Conservation (phyloP, 768 basidiomycete species). For the Mycena indigotica region DNA sequence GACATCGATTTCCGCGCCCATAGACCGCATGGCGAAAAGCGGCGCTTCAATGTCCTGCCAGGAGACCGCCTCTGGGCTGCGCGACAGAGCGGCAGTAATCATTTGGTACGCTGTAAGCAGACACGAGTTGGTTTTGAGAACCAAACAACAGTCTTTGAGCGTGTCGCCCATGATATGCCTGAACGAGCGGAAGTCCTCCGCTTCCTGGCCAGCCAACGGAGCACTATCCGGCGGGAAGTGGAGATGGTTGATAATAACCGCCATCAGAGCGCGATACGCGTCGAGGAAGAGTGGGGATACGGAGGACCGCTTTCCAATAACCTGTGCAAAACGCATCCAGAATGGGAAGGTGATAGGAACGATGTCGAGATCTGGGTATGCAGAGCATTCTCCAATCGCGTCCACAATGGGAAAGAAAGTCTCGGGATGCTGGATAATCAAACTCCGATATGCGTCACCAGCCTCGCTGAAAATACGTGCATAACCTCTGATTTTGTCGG, state of each 20-base stretch:
- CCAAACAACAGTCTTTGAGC: slow-evolving; percentile 95
- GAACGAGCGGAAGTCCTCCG: slow-evolving; percentile 92
- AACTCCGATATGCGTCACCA: slow-evolving; percentile 90
- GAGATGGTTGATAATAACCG: slow-evolving; percentile 84
- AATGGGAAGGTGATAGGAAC: slow-evolving; percentile 97
- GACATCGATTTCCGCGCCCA: slow-evolving; percentile 92
- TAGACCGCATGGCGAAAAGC: slow-evolving; percentile 94
- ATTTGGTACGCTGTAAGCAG: slow-evolving; percentile 79
- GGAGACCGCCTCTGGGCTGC: slow-evolving; percentile 54
- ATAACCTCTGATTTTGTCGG: slow-evolving; percentile 86
- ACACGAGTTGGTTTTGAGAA: slow-evolving; percentile 86
- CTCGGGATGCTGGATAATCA: slow-evolving; percentile 87
- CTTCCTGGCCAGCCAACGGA: slow-evolving; percentile 75
- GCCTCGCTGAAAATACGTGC: slow-evolving; percentile 96
- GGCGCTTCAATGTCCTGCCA: slow-evolving; percentile 99
- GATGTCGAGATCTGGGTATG: slow-evolving; percentile 91
- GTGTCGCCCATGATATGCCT: slow-evolving; percentile 99
- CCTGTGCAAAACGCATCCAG: slow-evolving; percentile 96
- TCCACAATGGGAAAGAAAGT: slow-evolving; percentile 95
- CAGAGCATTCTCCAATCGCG: slow-evolving; percentile 91
- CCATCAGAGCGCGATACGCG: slow-evolving; percentile 83
- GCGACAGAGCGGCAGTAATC: slow-evolving; percentile 72
- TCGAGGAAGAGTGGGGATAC: slow-evolving; percentile 78
- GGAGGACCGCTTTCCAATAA: slow-evolving; percentile 73
- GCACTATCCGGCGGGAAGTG: slow-evolving; percentile 82